Base-by-base conservation (phyloP, 495 filamentous ascomycete genomes). In the Penicillium mononematosum region DNA sequence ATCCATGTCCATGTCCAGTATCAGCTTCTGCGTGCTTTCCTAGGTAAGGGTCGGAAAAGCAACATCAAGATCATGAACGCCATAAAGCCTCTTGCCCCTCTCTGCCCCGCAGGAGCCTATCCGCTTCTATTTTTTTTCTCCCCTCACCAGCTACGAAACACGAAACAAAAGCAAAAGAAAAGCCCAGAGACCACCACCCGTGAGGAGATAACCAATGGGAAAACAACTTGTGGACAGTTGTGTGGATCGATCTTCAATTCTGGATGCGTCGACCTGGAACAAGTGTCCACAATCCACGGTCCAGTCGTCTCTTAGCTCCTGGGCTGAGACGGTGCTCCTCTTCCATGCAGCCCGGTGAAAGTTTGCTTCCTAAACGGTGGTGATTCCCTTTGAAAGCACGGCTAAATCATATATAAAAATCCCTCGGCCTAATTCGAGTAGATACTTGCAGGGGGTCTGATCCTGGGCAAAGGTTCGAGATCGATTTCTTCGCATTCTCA, bases 111-210 rank as follows among this genome's bases (percentile, higher is more conserved):
- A 57, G 56, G 48, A 56, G 61, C 49, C 47, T 59, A 19, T 60
- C 64, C 58, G 61, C 58, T 64, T 55, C 62, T 62, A 65, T 62
- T 67, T 56, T 59, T 59, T 48, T 50, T 55, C 42, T 31, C 43
- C 24, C 43, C 20, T 43, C 46, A 20, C 22, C 34, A 17, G 17
- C 22, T 20, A 39, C 31, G 29, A 20, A 2, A 29, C 16, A 17
- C 42, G 11, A 22, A 17, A 25, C 16, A n/a, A 29, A 16, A 16
- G 27, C 12, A 16, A 25, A 31, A 31, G 5, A 19, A 48, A 56
- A 48, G 34, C 36, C 53, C 45, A 36, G 27, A 25, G 41, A 46
- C 46, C 51, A 55, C 51, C 19, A n/a, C 27, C 22, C n/a, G 46
- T 32, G 39, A 50, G 2, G 19, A 5, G 19, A 14, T 22, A 20